These are phyloP conservation scores for Phialophora expanda DNA, from an alignment of 2,329 filamentous ascomycete genomes.

Conservation along the genomic window DNA sequence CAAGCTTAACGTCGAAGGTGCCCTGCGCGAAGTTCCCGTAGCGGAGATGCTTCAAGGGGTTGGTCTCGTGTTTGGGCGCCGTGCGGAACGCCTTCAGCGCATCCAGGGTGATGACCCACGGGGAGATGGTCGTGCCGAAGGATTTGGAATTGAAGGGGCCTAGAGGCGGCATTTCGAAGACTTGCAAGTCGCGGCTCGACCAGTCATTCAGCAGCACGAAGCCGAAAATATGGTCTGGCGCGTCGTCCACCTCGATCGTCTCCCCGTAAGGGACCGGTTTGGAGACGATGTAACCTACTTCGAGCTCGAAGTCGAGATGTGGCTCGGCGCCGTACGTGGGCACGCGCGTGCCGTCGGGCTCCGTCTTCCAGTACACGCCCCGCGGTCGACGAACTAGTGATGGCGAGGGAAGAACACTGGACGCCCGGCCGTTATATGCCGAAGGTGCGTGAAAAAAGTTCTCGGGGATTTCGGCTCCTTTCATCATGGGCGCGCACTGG, in stretches of 20 bases:
- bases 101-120: conserved; percentile 65
- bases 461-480: conserved; percentile 48
- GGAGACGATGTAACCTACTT: conserved; percentile 55
- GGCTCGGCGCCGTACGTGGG: conserved; percentile 63
- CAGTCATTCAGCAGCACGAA: conserved; percentile 54
- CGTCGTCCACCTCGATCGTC: conserved; percentile 49
- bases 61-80: conserved; percentile 23
- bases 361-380: conserved; percentile 21
- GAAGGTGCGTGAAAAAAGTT: conserved; percentile 57
- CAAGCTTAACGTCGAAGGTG: conserved; percentile 31
- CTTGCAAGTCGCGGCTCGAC: conserved; percentile 62
- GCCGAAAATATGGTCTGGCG: conserved; percentile 64
- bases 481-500: conserved; percentile 41
- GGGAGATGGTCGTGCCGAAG: conserved; percentile 63
- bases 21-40: conserved; percentile 23
- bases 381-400: conserved; percentile 21
- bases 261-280: conserved; percentile 49
- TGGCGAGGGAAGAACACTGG: conserved; percentile 26
- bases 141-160: conserved; percentile 66
- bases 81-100: conserved; percentile 50
- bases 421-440: conserved; percentile 59
- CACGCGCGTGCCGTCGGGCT: neutral
- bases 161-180: conserved; percentile 64
- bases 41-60: conserved; percentile 26
- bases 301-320: conserved; percentile 60